phyloP scores from a whole-genome alignment of 2,329 filamentous ascomycete genomes.

The Cadophora luteo-olivacea region DNA sequence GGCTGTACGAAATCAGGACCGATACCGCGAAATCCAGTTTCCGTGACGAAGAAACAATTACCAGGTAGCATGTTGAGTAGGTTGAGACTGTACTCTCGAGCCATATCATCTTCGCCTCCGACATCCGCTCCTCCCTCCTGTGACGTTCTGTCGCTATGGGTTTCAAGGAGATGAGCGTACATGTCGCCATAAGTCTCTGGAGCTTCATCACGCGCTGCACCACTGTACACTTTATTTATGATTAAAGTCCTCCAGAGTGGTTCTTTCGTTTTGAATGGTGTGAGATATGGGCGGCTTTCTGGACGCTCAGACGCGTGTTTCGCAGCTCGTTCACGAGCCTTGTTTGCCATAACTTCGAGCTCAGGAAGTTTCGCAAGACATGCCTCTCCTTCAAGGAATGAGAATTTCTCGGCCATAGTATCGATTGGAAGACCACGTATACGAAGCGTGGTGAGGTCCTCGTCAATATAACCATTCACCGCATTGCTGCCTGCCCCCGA shows the following conservation, averaged over 20 bases:
- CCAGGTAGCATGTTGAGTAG: not conserved
- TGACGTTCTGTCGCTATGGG: not conserved
- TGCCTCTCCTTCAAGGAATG: not conserved
- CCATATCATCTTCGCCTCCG: not conserved
- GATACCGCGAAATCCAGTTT: constrained; percentile 5
- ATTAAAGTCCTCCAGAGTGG: constrained; percentile 1
- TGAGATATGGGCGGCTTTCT: not conserved
- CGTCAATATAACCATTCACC: not conserved
- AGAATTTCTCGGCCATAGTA: not conserved
- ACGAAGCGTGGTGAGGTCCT: not conserved
- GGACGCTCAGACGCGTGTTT: not conserved
- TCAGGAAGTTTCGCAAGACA: not conserved
- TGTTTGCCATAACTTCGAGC: not conserved
- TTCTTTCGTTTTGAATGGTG: constrained; percentile 2
- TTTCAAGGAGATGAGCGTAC: not conserved
- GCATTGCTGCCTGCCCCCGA: constrained; percentile 1
- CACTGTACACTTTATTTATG: not conserved
- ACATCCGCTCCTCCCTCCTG: not conserved
- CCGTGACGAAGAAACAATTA: constrained; percentile 3
- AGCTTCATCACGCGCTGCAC: not conserved
- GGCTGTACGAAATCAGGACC: not conserved
- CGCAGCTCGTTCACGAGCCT: not conserved
- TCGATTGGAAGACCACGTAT: not conserved
- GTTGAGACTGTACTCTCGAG: constrained; percentile 2
- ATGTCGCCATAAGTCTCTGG: not conserved